Evolutionary conservation across 352 stramenopile species (phyloP), one percentile per base, ranked within the genome.

Genomic region (Pythium scleroteichum): DNA sequence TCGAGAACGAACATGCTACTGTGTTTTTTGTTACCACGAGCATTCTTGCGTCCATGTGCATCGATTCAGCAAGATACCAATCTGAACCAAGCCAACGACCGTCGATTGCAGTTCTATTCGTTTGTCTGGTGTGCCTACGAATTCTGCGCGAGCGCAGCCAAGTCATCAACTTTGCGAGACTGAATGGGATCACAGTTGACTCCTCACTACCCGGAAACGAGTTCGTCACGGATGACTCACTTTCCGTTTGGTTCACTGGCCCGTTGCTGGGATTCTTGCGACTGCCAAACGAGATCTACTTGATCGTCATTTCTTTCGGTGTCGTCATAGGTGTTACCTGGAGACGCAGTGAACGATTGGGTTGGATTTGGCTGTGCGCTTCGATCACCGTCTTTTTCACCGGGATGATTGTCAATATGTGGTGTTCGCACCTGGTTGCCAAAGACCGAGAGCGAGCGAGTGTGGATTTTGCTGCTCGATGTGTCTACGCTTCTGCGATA

Each of bases 1-100:
- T 96, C 32, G 88, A 96, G 53, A 96, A 96, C 59, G 88, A 96
- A 54, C 88, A 96, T 54, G 87, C 85, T 13, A 93, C 83, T 10
- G 65, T 64, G 6, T 95, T 94, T 57, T 93, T 94, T 66, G 58
- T 95, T 41, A 63, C 78, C 7, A 87, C 78, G 0, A 85, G 72
- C 4, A 60, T 84, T 14, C 57, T 92, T 0, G 32, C 82, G 23
- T 64, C 55, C 0, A 12, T 87, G 3, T 13, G 75, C 12, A 29
- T 62, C 16, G 27, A 62, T 16, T 12, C 10, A 1, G 26, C 27
- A 49, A 58, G n/a, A 16, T 26, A 1, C 32, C 8, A 4, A 14
- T 20, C n/a, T 26, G 22, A 19, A 13, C 8, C 1, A 32, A 7
- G 35, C 13, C 12, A 29, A 47, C 45, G 41, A 23, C 24, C 13